phyloP scores from a whole-genome alignment of 2,329 filamentous ascomycete species.

The Fusarium guadeloupense region DNA sequence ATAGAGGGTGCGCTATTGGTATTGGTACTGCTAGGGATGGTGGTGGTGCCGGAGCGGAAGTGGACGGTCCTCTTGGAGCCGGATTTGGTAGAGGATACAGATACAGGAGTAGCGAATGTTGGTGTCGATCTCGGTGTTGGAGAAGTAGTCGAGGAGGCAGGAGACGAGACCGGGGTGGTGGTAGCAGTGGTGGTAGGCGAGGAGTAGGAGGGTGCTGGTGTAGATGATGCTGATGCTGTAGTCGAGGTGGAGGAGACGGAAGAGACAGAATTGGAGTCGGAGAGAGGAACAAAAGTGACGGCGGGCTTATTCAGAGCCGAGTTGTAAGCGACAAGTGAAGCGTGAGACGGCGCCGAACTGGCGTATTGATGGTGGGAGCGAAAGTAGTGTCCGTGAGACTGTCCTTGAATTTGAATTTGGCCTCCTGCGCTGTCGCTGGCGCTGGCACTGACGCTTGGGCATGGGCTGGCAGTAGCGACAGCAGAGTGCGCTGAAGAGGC shows the following conservation, averaged over 20 bases:
- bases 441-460: slow-evolving; percentile 14
- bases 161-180: slow-evolving; percentile 32
- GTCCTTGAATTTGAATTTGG: slow-evolving; percentile 5
- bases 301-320: slow-evolving; percentile 36
- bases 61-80: slow-evolving; percentile 30
- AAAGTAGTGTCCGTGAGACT: slow-evolving; percentile 31
- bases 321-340: slow-evolving; percentile 35
- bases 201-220: slow-evolving; percentile 24
- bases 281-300: slow-evolving; percentile 33
- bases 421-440: background rate
- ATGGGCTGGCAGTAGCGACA: slow-evolving; percentile 13
- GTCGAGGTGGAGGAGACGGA: slow-evolving; percentile 31
- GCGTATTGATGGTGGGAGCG: slow-evolving; percentile 36
- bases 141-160: slow-evolving; percentile 31
- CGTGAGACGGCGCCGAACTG: slow-evolving; percentile 31
- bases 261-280: slow-evolving; percentile 35
- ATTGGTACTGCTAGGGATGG: slow-evolving; percentile 25
- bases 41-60: slow-evolving; percentile 22
- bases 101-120: slow-evolving; percentile 30
- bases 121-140: slow-evolving; percentile 35
- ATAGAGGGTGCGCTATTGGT: slow-evolving; percentile 47
- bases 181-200: slow-evolving; percentile 31
- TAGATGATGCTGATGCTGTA: slow-evolving; percentile 29
- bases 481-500: slow-evolving; percentile 15
- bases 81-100: slow-evolving; percentile 15